phyloP scores from a whole-genome alignment of 148 eudicot genomes.

The Cornus florida region DNA sequence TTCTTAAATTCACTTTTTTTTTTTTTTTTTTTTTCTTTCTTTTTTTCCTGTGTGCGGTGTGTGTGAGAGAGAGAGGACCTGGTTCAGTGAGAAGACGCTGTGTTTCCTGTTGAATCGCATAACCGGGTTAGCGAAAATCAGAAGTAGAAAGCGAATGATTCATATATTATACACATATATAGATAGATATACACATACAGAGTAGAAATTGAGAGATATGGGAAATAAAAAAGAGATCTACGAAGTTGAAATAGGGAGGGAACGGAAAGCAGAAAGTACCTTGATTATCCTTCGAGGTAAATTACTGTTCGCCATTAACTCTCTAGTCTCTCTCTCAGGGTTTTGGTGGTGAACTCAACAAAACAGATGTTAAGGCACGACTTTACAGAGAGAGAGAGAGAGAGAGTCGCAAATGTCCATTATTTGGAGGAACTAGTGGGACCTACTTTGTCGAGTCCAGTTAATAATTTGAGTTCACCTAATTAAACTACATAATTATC shows the following conservation, averaged over 20 bases:
- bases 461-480: no score
- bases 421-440: no score
- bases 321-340: neutral
- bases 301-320: slow-evolving; percentile 50
- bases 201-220: no score
- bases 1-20: no score
- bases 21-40: no score
- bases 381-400: neutral
- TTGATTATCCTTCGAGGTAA: slow-evolving; percentile 62
- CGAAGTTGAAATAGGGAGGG: neutral
- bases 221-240: neutral
- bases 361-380: neutral
- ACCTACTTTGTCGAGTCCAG: no score
- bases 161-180: neutral
- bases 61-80: slow-evolving; percentile 26
- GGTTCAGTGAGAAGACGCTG: slow-evolving; percentile 93
- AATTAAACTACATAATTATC: no score
- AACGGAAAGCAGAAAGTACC: slow-evolving; percentile 21
- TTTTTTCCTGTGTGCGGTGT: no score
- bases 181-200: no score
- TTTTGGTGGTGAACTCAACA: neutral
- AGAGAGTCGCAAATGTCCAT: no score
- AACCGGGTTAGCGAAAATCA: neutral
- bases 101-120: slow-evolving; percentile 55
- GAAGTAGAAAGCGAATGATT: neutral